phyloP scores from a whole-genome alignment of 1,139 yeast genomes.

The Geotrichum carabidarum region DNA sequence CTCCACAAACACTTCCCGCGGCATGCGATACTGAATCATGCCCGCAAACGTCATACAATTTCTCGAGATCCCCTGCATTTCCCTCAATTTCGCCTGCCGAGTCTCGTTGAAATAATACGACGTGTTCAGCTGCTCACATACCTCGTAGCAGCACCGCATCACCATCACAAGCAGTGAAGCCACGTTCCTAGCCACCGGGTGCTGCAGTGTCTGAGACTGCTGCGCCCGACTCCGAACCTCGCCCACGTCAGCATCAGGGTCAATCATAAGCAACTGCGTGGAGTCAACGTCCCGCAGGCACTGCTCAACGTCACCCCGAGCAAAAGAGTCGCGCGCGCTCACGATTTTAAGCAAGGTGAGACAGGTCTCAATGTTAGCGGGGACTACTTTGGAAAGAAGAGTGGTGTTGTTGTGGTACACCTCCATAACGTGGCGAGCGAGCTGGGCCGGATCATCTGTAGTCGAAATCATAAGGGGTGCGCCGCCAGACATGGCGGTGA shows the following conservation, averaged over 20 bases:
- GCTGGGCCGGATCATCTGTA: conserved; percentile 39
- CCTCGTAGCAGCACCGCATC: conserved; percentile 69
- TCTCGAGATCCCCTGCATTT: conserved; percentile 63
- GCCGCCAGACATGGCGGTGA: conserved; percentile 33
- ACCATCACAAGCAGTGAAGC: conserved; percentile 76
- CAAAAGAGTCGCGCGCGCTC: conserved; percentile 58
- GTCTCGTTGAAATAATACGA: conserved; percentile 47
- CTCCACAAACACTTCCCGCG: conserved; percentile 50
- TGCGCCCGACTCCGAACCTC: conserved; percentile 52
- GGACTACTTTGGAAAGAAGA: conserved; percentile 33
- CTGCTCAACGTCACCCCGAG: conserved; percentile 55
- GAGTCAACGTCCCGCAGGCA: conserved; percentile 53
- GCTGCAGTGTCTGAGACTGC: conserved; percentile 58
- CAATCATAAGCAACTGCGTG: conserved; percentile 64
- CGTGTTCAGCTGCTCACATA: conserved; percentile 49
- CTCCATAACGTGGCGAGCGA: conserved; percentile 40
- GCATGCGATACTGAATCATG: conserved; percentile 92
- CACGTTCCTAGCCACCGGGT: conserved; percentile 67
- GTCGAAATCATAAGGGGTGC: conserved; percentile 33
- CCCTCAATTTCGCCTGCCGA: conserved; percentile 48
- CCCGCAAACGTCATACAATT: conserved; percentile 95
- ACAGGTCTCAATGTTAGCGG: conserved; percentile 50
- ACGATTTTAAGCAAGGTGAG: conserved; percentile 60
- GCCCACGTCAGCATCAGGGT: conserved; percentile 43
- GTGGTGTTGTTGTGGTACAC: conserved; percentile 36